A percentile compares a stretch with the other conserved stretches of the same genome.
Evolutionary conservation across 371 early-diverging fungal genomes (phyloP).

Genomic region (Actinomortierella ambigua): DNA sequence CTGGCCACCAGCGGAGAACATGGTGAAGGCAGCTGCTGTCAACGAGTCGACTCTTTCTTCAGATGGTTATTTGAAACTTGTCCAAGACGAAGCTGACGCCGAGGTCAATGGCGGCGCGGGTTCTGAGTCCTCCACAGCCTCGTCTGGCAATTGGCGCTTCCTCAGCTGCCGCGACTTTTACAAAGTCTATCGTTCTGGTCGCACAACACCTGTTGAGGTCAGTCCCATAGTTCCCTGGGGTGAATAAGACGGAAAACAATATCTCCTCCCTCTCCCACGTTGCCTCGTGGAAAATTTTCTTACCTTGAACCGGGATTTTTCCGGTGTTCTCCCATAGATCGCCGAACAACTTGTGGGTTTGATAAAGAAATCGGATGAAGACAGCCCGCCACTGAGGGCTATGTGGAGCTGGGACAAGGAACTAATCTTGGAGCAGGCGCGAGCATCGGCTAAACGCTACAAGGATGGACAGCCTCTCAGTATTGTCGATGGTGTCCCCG

Average conservation of each 20-base stretch:
- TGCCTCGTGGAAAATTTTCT: no score
- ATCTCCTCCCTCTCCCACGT: no score
- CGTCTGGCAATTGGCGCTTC: constrained; percentile 6
- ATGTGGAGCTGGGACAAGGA: constrained; percentile 45
- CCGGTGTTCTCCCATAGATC: constrained; percentile 22
- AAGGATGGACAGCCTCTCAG: constrained; percentile 53
- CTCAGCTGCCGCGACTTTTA: constrained; percentile 45
- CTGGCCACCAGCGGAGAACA: constrained; percentile 18
- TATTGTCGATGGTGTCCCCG: constrained; percentile 70
- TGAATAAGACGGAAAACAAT: no score
- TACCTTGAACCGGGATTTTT: no score
- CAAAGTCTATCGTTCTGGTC: constrained; percentile 38
- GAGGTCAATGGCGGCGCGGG: constrained; percentile 1
- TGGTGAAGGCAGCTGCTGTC: constrained; percentile 16
- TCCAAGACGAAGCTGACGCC: constrained; percentile 20
- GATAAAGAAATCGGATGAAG: constrained; percentile 30
- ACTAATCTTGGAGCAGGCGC: constrained; percentile 59
- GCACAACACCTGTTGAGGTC: constrained; percentile 34
- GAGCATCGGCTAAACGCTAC: constrained; percentile 62
- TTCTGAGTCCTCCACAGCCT: background rate
- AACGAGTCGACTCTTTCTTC: constrained; percentile 8
- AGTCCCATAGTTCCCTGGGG: no score
- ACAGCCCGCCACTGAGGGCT: constrained; percentile 50
- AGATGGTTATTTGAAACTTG: constrained; percentile 8
- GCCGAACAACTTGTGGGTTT: constrained; percentile 34